A percentile compares a stretch with the other conserved stretches of the same genome.
These are phyloP conservation scores for Gracilaria gracilis DNA, from an alignment of 23 red algal species.

Conservation along the genomic window DNA sequence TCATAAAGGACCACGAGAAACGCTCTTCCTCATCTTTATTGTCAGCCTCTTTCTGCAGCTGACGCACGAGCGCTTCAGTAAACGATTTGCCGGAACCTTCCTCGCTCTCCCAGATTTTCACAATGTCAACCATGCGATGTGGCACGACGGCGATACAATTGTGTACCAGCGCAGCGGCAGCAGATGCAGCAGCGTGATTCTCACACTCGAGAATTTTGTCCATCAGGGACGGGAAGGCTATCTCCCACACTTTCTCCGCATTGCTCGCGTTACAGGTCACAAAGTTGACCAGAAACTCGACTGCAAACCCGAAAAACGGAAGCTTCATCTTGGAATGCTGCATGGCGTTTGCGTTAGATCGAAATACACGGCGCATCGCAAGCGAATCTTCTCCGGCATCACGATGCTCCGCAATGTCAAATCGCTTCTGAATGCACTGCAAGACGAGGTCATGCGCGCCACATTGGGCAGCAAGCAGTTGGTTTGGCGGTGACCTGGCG, in stretches of 20 bases:
- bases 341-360: neutral
- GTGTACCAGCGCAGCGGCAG: constrained; percentile 65
- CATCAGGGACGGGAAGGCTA: constrained; percentile 43
- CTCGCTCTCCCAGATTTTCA: constrained; percentile 39
- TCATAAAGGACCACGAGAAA: constrained; percentile 69
- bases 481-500: constrained; percentile 41
- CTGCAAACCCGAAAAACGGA: constrained; percentile 76
- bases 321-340: constrained; percentile 40
- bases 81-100: constrained; percentile 18
- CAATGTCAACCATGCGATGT: constrained; percentile 63
- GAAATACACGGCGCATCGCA: neutral
- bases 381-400: neutral
- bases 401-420: neutral
- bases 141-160: constrained; percentile 73
- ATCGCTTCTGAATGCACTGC: constrained; percentile 22
- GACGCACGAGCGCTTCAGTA: constrained; percentile 13
- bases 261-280: constrained; percentile 65
- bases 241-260: constrained; percentile 65
- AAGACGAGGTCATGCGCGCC: constrained; percentile 61
- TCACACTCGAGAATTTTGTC: constrained; percentile 55
- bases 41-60: constrained; percentile 23
- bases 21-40: constrained; percentile 34
- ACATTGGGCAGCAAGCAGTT: constrained; percentile 28
- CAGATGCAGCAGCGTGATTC: constrained; percentile 54
- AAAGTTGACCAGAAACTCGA: constrained; percentile 79